Conservation (phyloP, 2,329 filamentous ascomycete genomes). For the Raffaelea albimanens region DNA sequence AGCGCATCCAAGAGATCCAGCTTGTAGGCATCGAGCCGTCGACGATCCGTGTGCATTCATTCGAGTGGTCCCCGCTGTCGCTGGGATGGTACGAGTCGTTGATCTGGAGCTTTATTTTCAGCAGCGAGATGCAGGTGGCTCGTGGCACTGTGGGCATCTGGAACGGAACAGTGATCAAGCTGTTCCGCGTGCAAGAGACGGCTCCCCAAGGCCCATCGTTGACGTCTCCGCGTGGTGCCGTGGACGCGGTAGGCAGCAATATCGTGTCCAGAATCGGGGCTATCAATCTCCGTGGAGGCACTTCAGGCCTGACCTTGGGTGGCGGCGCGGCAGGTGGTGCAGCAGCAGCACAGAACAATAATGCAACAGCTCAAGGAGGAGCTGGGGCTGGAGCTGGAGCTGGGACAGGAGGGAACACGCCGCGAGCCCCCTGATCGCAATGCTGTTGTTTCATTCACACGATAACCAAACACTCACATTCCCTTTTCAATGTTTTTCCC, state of each 20-base stretch:
- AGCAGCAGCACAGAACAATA: too few relatives aligned
- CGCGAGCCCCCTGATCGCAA: too few relatives aligned
- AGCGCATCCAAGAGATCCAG: conserved; percentile 48
- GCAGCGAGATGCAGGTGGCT: conserved; percentile 76
- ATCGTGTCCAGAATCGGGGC: conserved; percentile 80
- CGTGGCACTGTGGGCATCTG: conserved; percentile 87
- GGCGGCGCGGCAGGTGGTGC: neutral
- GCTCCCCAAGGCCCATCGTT: conserved; percentile 71
- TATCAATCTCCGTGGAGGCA: conserved; percentile 56
- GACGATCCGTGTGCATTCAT: conserved; percentile 69
- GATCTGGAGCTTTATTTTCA: conserved; percentile 88
- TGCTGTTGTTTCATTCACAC: too few relatives aligned
- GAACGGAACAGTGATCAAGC: conserved; percentile 80
- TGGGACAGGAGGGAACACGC: too few relatives aligned
- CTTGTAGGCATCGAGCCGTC: conserved; percentile 67
- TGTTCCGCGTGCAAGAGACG: conserved; percentile 85
- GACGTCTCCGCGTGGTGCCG: conserved; percentile 76
- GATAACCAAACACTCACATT: too few relatives aligned
- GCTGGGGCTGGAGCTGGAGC: too few relatives aligned
- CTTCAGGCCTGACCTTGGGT: conserved; percentile 5
- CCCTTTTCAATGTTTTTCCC: too few relatives aligned
- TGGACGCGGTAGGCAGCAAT: conserved; percentile 87
- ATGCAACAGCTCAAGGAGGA: too few relatives aligned
- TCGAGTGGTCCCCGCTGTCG: conserved; percentile 86
- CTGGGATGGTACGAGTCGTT: conserved; percentile 94